These are phyloP conservation scores for Imleria badia DNA, from an alignment of 768 basidiomycete species.

Conservation along the genomic window DNA sequence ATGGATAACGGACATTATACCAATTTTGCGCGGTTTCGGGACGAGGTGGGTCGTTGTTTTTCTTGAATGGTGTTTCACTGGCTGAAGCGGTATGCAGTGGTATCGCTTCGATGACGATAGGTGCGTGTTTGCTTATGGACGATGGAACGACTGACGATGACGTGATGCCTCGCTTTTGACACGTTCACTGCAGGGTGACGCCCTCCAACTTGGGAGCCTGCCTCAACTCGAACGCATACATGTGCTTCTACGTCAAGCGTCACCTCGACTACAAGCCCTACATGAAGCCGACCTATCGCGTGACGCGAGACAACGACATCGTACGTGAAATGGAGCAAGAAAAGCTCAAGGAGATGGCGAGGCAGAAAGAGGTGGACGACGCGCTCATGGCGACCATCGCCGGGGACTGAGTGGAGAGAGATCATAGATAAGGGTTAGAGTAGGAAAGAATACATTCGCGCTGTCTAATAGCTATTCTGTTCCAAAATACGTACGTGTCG, in stretches of 20 bases:
- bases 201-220: slow-evolving; percentile 66
- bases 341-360: slow-evolving; percentile 50
- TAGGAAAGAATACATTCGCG: slow-evolving; percentile 8
- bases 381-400: slow-evolving; percentile 52
- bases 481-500: slow-evolving; percentile 9
- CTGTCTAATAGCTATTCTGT: slow-evolving; percentile 7
- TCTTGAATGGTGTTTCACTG: background rate
- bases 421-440: background rate
- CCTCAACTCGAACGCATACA: slow-evolving; percentile 77
- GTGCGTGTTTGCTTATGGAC: slow-evolving; percentile 39
- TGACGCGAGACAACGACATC: slow-evolving; percentile 64
- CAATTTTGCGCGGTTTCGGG: slow-evolving; percentile 78
- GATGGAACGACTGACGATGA: background rate
- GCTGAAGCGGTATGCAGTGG: slow-evolving; percentile 53
- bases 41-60: slow-evolving; percentile 60
- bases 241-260: slow-evolving; percentile 95
- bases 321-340: slow-evolving; percentile 59
- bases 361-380: slow-evolving; percentile 63
- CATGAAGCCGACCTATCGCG: slow-evolving; percentile 65
- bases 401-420: slow-evolving; percentile 12
- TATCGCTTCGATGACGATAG: slow-evolving; percentile 95
- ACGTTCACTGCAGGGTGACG: slow-evolving; percentile 53
- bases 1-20: slow-evolving; percentile 96
- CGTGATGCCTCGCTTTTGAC: background rate
- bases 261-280: slow-evolving; percentile 81